These are phyloP conservation scores for Senecio squalidus DNA, from an alignment of 140 eudicot genomes.

Conservation along the genomic window DNA sequence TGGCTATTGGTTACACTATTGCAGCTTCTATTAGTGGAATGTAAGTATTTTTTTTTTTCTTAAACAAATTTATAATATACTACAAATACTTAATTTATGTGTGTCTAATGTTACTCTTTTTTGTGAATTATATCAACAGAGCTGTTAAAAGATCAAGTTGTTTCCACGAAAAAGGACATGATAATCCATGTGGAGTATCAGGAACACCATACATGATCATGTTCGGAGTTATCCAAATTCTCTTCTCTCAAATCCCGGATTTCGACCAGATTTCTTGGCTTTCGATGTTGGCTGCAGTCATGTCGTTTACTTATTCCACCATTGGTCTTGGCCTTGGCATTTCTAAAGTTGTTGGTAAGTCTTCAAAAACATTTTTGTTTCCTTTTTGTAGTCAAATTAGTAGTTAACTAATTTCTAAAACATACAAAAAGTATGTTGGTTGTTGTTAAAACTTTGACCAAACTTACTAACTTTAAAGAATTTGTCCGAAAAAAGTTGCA, in stretches of 20 bases:
- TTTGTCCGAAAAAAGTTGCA: too few relatives aligned
- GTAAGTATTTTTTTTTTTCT: slow-evolving; percentile 37
- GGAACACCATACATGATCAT: slow-evolving; percentile 87
- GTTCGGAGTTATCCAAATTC: slow-evolving; percentile 66
- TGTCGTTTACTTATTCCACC: slow-evolving; percentile 92
- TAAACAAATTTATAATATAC: too few relatives aligned
- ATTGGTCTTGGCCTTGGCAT: slow-evolving; percentile 93
- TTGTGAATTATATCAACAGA: slow-evolving; percentile 36
- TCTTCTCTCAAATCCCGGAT: slow-evolving; percentile 93
- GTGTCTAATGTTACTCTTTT: background rate
- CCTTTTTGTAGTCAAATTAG: slow-evolving; percentile 9
- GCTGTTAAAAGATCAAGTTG: slow-evolving; percentile 76
- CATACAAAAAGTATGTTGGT: slow-evolving; percentile 5
- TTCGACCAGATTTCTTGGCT: slow-evolving; percentile 97
- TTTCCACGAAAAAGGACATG: slow-evolving; percentile 57
- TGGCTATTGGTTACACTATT: slow-evolving; percentile 92
- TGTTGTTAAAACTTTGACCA: background rate
- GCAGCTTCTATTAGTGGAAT: slow-evolving; percentile 89
- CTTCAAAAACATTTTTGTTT: background rate
- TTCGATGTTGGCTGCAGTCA: slow-evolving; percentile 85
- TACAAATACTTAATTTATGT: slow-evolving; percentile 3
- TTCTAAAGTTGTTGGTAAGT: slow-evolving; percentile 69
- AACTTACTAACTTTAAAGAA: background rate
- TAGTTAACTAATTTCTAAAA: background rate
- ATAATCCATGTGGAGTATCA: slow-evolving; percentile 50